Evolutionary conservation across 108 stramenopile species (phyloP).

Genomic region (Craspedostauros australis): DNA sequence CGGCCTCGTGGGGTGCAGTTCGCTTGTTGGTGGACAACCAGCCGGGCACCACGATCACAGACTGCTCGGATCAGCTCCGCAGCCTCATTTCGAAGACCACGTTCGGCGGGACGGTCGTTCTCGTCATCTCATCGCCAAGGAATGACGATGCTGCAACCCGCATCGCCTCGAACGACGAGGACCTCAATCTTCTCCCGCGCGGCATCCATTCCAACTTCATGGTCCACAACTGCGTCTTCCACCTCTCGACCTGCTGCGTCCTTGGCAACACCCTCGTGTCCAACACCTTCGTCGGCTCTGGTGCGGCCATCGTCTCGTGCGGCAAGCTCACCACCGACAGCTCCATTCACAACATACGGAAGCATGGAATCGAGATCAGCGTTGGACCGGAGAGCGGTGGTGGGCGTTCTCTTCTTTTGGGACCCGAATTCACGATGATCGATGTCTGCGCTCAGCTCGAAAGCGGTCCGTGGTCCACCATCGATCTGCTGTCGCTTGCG

Average conservation of each 20-base stretch:
- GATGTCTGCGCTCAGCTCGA: conserved; percentile 50
- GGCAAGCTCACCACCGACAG: conserved; percentile 33
- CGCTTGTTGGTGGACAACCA: no score
- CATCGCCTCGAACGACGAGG: neutral
- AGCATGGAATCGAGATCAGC: conserved; percentile 37
- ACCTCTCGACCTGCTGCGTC: conserved; percentile 39
- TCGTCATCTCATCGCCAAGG: conserved; percentile 1
- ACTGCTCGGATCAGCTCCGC: no score
- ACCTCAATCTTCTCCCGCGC: conserved; percentile 3
- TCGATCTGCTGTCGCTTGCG: neutral
- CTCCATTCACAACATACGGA: neutral
- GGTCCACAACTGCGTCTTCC: conserved; percentile 45
- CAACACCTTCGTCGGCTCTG: conserved; percentile 46
- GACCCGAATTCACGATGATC: conserved; percentile 53
- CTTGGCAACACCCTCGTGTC: conserved; percentile 54
- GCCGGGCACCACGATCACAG: no score
- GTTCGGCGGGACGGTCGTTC: conserved; percentile 44
- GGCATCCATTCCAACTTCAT: conserved; percentile 57
- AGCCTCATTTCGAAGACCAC: conserved; percentile 31
- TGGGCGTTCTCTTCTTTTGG: conserved; percentile 34
- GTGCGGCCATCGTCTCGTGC: conserved; percentile 50
- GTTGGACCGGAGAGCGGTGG: conserved; percentile 82
- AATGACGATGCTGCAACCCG: conserved; percentile 21
- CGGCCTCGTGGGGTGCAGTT: no score
- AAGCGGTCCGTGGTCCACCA: conserved; percentile 5